phyloP scores from a whole-genome alignment of 2,329 filamentous ascomycete species.

The Chaetomium strumarium region DNA sequence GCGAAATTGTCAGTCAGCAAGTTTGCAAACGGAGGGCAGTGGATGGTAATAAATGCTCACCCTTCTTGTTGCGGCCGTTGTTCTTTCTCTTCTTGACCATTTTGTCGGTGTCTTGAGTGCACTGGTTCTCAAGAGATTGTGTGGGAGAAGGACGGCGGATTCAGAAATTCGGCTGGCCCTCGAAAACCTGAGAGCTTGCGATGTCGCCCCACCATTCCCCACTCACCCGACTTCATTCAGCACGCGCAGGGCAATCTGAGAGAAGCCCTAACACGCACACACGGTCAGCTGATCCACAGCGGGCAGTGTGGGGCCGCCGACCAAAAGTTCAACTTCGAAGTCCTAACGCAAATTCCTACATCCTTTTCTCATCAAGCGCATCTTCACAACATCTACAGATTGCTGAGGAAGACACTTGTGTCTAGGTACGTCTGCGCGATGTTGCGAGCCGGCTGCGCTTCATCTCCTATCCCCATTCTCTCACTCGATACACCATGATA shows the following conservation, averaged over 20 bases:
- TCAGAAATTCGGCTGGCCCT: slow-evolving; percentile 17
- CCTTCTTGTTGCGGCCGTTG: slow-evolving; percentile 30
- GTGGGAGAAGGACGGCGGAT: slow-evolving; percentile 18
- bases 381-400: slow-evolving; percentile 48
- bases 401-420: slow-evolving; percentile 59
- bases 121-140: slow-evolving; percentile 25
- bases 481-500: slow-evolving; percentile 28
- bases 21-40: not conserved
- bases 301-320: slow-evolving; percentile 20
- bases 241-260: slow-evolving; percentile 20
- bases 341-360: slow-evolving; percentile 25
- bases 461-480: slow-evolving; percentile 13
- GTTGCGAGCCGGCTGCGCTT: slow-evolving; percentile 31
- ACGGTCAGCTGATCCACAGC: slow-evolving; percentile 24
- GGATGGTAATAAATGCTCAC: slow-evolving; percentile 9
- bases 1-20: slow-evolving; percentile 9
- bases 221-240: slow-evolving; percentile 2
- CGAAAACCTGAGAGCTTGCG: slow-evolving; percentile 18
- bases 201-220: slow-evolving; percentile 14
- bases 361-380: slow-evolving; percentile 27
- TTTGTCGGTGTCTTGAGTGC: slow-evolving; percentile 49
- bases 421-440: slow-evolving; percentile 58
- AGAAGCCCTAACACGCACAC: slow-evolving; percentile 22
- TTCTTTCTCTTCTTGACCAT: slow-evolving; percentile 71
- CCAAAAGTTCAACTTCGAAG: slow-evolving; percentile 25